Percentiles rank a stretch among this genome's conserved stretches.
Evolutionary conservation across 345 rosid species (phyloP).

Genomic region (Lumnitzera littorea): DNA sequence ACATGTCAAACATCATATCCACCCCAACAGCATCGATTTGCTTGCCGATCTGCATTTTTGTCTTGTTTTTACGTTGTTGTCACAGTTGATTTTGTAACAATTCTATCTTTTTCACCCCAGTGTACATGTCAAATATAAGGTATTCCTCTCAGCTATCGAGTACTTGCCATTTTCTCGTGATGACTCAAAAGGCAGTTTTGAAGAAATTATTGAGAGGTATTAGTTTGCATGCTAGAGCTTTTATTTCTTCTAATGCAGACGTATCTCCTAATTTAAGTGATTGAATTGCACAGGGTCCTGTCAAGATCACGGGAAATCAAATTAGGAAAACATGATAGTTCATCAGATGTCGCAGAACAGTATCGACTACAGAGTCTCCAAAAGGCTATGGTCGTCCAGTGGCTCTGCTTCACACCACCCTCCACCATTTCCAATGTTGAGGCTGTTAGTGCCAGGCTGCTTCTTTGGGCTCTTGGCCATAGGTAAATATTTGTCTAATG

Average conservation of each 20-base stretch:
- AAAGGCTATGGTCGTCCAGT: constrained; percentile 87
- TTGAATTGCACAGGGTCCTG: constrained; percentile 53
- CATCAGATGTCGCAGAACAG: constrained; percentile 86
- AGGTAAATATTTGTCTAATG: constrained; percentile 38
- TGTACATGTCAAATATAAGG: constrained; percentile 80
- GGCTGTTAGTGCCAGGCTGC: constrained; percentile 62
- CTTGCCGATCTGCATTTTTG: no score
- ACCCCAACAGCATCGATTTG: no score
- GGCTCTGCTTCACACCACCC: constrained; percentile 98
- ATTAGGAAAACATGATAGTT: constrained; percentile 62
- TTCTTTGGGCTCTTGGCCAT: constrained; percentile 71
- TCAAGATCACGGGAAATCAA: constrained; percentile 85
- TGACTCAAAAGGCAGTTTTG: constrained; percentile 82
- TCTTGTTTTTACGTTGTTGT: no score
- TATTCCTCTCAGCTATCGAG: constrained; percentile 89
- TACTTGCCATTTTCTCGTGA: constrained; percentile 73
- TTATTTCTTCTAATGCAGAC: constrained; percentile 7
- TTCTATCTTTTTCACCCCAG: constrained; percentile 19
- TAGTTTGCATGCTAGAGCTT: constrained; percentile 8
- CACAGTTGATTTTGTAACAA: not conserved
- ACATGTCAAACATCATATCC: constrained; percentile 48
- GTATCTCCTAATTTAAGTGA: constrained; percentile 6
- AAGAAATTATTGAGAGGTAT: constrained; percentile 95
- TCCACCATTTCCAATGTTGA: constrained; percentile 64
- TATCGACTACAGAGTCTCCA: constrained; percentile 89